Percentiles rank a stretch among this genome's conserved stretches.
These are phyloP conservation scores for Hyaloperonospora brassicae DNA, from an alignment of 352 stramenopile species.

Conservation along the genomic window DNA sequence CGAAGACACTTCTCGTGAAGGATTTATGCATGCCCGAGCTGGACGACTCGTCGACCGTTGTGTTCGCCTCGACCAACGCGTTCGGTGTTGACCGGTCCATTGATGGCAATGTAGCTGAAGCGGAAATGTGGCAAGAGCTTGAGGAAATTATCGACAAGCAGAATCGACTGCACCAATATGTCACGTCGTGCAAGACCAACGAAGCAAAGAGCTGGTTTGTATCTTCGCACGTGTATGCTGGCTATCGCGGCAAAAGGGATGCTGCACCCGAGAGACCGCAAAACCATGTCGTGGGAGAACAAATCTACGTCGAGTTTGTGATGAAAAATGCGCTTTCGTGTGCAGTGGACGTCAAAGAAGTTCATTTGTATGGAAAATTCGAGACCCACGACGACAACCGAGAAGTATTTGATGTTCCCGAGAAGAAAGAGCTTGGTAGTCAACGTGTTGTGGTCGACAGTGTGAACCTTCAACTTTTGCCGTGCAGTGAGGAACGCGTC, in stretches of 20 bases:
- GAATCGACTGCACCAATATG: constrained; percentile 54
- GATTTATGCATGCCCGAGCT: constrained; percentile 76
- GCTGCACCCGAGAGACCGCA: constrained; percentile 33
- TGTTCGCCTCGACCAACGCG: constrained; percentile 72
- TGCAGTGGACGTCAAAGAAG: constrained; percentile 70
- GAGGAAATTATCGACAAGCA: constrained; percentile 52
- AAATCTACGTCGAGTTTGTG: constrained; percentile 82
- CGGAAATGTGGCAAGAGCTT: constrained; percentile 54
- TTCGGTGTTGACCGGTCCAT: constrained; percentile 61
- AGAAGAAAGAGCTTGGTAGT: constrained; percentile 18
- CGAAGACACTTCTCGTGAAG: constrained; percentile 57
- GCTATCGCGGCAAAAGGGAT: constrained; percentile 51
- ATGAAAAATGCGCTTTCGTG: constrained; percentile 84
- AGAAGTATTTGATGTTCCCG: constrained; percentile 41
- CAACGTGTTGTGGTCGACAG: constrained; percentile 48
- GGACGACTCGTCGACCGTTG: constrained; percentile 73
- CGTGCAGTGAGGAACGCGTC: constrained; percentile 68
- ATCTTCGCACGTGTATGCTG: constrained; percentile 41
- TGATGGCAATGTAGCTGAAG: constrained; percentile 50
- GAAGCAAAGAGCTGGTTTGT: constrained; percentile 42
- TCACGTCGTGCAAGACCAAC: constrained; percentile 14
- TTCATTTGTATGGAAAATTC: constrained; percentile 77
- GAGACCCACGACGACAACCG: constrained; percentile 23
- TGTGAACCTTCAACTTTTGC: constrained; percentile 69
- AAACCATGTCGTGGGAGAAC: constrained; percentile 63